phyloP scores from a whole-genome alignment of 2,329 filamentous ascomycete species.

The Neofusicoccum kwambonambiense region DNA sequence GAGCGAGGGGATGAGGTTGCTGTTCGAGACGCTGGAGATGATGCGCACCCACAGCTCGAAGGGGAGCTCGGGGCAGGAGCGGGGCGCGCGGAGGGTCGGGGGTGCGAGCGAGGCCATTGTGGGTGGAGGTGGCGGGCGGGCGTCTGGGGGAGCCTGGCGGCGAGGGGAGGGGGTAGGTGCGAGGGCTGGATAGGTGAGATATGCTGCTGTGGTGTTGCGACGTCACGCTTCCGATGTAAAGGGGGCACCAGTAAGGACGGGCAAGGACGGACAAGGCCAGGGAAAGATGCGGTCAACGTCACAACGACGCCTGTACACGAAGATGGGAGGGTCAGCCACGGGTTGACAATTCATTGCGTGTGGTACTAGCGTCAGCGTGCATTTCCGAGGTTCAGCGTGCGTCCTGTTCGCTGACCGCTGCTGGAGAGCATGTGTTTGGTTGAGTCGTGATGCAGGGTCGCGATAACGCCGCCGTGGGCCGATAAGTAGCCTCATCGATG shows the following conservation, averaged over 20 bases:
- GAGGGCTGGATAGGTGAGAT: no score
- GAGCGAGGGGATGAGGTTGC: neutral
- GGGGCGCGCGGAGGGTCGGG: neutral
- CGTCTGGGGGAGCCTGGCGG: neutral
- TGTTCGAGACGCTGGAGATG: slow-evolving; percentile 20
- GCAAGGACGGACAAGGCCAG: neutral
- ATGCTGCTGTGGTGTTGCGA: no score
- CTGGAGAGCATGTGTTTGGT: no score
- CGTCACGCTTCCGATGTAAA: neutral
- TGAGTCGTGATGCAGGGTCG: no score
- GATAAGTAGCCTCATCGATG: no score
- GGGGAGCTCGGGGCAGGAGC: slow-evolving; percentile 28
- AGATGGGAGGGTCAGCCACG: neutral
- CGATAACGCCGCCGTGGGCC: no score
- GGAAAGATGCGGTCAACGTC: neutral
- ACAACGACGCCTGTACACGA: neutral
- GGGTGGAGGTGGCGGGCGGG: neutral
- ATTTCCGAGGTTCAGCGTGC: no score
- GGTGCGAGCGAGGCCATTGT: neutral
- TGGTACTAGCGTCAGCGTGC: no score
- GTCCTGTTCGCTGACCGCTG: no score
- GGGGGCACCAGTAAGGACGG: neutral
- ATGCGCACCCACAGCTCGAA: slow-evolving; percentile 37
- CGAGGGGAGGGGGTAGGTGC: neutral
- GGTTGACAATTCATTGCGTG: no score